Conservation (phyloP, 352 stramenopile species). For the Pythium guiyangense region DNA sequence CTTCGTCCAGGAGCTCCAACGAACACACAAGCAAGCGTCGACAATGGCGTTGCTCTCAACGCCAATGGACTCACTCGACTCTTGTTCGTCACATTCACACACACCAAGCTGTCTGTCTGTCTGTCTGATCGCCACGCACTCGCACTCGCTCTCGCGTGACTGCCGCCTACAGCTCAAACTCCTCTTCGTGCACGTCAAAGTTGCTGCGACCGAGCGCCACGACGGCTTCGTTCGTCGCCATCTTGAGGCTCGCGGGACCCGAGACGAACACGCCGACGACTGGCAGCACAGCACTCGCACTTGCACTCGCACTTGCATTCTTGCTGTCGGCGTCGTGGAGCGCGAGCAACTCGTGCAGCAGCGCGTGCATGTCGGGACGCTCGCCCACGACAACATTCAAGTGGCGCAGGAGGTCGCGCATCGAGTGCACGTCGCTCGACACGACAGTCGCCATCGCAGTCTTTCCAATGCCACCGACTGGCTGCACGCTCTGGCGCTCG, state of each 20-base stretch:
- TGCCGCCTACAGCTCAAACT: slow-evolving; percentile 43
- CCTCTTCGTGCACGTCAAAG: slow-evolving; percentile 51
- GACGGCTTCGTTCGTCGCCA: too few species aligned
- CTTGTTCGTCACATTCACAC: not conserved
- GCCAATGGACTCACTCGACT: too few species aligned
- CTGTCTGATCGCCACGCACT: not conserved
- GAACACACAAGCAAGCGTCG: too few species aligned
- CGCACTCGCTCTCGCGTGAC: not conserved
- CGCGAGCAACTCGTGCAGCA: not conserved
- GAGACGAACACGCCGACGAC: too few species aligned
- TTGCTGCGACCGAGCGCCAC: slow-evolving; percentile 7
- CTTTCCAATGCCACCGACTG: too few species aligned
- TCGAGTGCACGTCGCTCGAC: slow-evolving; percentile 14
- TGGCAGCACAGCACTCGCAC: too few species aligned
- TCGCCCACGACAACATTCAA: slow-evolving; percentile 20
- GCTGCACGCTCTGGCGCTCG: not conserved
- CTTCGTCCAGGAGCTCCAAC: too few species aligned
- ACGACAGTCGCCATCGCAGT: too few species aligned
- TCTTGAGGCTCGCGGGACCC: too few species aligned
- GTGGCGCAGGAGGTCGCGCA: slow-evolving; percentile 24
- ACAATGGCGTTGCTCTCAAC: too few species aligned
- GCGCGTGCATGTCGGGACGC: slow-evolving; percentile 26
- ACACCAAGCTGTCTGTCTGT: not conserved
- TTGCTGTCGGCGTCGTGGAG: too few species aligned
- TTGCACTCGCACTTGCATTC: too few species aligned